These are phyloP conservation scores for Vaccinium darrowii DNA, from an alignment of 148 eudicot genomes.

Conservation along the genomic window DNA sequence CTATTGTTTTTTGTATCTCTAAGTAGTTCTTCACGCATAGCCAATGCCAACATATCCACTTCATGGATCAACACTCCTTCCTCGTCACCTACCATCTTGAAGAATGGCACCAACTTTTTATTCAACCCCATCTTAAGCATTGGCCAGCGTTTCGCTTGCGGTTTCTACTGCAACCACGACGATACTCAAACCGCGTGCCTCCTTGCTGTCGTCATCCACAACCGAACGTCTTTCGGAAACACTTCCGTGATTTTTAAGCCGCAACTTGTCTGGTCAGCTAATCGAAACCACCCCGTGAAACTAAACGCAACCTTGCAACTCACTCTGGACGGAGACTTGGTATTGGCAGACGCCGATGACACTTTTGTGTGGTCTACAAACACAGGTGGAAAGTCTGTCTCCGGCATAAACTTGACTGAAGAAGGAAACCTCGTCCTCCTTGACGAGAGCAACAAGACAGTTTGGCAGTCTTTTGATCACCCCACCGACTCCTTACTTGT, in stretches of 20 bases:
- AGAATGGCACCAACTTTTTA: neutral
- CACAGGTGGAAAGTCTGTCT: constrained; percentile 25
- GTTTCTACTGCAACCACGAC: neutral
- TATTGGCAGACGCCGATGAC: constrained; percentile 25
- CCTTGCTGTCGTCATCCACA: neutral
- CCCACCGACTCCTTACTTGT: constrained; percentile 18
- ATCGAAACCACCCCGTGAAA: constrained; percentile 19
- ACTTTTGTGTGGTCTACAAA: constrained; percentile 29
- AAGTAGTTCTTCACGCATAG: no score
- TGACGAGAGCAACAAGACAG: neutral
- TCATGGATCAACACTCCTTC: neutral
- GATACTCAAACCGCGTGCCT: neutral
- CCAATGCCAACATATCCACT: neutral
- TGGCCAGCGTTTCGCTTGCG: neutral
- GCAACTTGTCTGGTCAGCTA: constrained; percentile 29
- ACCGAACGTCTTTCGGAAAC: neutral
- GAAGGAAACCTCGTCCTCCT: constrained; percentile 30
- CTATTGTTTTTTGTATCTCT: no score
- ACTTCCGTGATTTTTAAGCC: neutral
- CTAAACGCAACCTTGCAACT: constrained; percentile 24
- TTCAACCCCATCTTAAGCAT: neutral
- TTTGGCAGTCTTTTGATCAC: constrained; percentile 28
- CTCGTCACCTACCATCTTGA: neutral
- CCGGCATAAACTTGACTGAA: constrained; percentile 30
- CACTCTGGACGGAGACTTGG: constrained; percentile 27